These are phyloP conservation scores for Sutorius eximius DNA, from an alignment of 1,284 basidiomycete genomes.

Conservation along the genomic window DNA sequence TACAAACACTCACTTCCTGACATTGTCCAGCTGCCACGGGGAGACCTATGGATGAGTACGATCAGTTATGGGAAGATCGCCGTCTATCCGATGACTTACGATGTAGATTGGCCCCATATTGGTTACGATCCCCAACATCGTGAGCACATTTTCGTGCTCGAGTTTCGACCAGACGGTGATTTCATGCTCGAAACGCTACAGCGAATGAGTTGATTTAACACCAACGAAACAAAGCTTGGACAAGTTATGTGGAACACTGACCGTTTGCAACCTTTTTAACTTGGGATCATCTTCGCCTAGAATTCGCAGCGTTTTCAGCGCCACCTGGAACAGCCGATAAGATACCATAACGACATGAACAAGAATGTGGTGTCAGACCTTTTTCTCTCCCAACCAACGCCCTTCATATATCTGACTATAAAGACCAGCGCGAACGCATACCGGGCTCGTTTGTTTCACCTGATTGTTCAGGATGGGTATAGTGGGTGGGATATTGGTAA, in stretches of 20 bases:
- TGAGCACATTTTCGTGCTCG: constrained; percentile 41
- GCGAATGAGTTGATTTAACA: background rate
- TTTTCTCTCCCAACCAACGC: constrained; percentile 50
- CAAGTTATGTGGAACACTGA: constrained; percentile 3
- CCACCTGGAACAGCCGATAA: constrained; percentile 41
- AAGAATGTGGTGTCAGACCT: constrained; percentile 32
- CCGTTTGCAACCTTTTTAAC: constrained; percentile 38
- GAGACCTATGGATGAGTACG: constrained; percentile 44
- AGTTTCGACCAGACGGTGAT: constrained; percentile 53
- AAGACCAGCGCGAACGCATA: constrained; percentile 46
- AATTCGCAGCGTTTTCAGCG: constrained; percentile 51
- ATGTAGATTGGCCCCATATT: constrained; percentile 51
- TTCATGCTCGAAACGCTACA: constrained; percentile 54
- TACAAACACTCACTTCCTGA: constrained; percentile 42
- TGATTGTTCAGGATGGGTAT: constrained; percentile 52
- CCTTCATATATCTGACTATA: constrained; percentile 55
- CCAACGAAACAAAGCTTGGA: background rate
- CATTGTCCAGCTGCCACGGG: constrained; percentile 58
- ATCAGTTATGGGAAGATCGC: background rate
- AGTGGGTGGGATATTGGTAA: constrained; percentile 50
- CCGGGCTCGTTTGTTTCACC: constrained; percentile 36
- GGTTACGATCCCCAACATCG: constrained; percentile 55
- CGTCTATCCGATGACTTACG: constrained; percentile 28
- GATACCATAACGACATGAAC: background rate
- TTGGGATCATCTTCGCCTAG: constrained; percentile 43